A percentile compares a stretch with the other conserved stretches of the same genome.
Conservation (phyloP, 495 filamentous ascomycete genomes). For the Choiromyces venosus region DNA sequence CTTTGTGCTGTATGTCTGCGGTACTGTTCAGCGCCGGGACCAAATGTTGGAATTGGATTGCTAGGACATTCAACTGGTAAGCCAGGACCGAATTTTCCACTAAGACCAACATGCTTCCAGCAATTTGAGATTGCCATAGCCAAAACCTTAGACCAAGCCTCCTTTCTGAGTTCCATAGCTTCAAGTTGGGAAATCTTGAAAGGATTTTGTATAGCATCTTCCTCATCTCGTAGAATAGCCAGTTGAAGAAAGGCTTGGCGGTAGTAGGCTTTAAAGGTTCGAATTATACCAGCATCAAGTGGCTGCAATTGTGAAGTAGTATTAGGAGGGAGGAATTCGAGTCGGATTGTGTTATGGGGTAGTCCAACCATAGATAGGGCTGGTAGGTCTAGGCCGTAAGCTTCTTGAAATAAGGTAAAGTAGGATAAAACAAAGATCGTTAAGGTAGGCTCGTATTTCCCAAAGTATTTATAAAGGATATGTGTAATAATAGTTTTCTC, state of each 20-base stretch:
- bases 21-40: neutral
- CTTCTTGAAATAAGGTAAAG: slow-evolving; percentile 15
- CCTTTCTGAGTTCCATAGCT: slow-evolving; percentile 29
- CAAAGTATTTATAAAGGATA: too few relatives aligned
- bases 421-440: too few relatives aligned
- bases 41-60: neutral
- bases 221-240: slow-evolving; percentile 13
- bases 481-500: too few relatives aligned
- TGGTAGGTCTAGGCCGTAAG: too few relatives aligned
- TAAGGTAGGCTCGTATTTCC: too few relatives aligned
- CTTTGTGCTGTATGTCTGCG: neutral
- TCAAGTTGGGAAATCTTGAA: slow-evolving; percentile 26
- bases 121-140: slow-evolving; percentile 23
- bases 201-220: slow-evolving; percentile 17
- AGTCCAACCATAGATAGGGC: too few relatives aligned
- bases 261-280: slow-evolving; percentile 40
- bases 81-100: slow-evolving; percentile 3
- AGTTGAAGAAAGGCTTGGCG: slow-evolving; percentile 35
- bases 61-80: slow-evolving; percentile 1
- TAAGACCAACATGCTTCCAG: slow-evolving; percentile 20
- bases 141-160: slow-evolving; percentile 24
- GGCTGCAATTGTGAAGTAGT: slow-evolving; percentile 40
- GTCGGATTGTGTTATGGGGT: too few relatives aligned
- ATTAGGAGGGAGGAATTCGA: slow-evolving; percentile 42
- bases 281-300: slow-evolving; percentile 43